Conservation (phyloP, 306 rosid genomes). For the Gleditsia sinensis region DNA sequence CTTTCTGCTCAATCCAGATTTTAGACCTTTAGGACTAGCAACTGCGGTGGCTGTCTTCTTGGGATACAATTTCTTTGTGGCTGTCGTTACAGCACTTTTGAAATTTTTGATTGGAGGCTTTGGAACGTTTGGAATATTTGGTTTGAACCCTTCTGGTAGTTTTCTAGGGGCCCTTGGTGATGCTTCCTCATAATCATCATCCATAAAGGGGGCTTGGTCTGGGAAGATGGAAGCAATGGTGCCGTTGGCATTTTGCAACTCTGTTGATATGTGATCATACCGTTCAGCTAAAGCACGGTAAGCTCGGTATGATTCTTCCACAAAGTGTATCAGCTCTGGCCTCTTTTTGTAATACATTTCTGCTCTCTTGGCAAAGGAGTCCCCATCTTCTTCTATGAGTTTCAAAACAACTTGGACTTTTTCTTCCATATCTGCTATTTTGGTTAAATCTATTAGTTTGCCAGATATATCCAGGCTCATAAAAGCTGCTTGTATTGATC, state of each 20-base stretch:
- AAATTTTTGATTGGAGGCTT: constrained; percentile 57
- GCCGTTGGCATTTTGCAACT: constrained; percentile 88
- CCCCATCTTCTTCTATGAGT: constrained; percentile 80
- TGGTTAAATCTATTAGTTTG: constrained; percentile 13
- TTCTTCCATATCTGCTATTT: constrained; percentile 85
- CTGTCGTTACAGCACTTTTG: constrained; percentile 42
- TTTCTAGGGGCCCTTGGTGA: constrained; percentile 45
- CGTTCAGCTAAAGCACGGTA: constrained; percentile 86
- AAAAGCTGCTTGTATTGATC: background rate
- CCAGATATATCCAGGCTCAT: constrained; percentile 3
- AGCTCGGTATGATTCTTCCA: constrained; percentile 76
- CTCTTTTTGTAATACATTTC: constrained; percentile 90
- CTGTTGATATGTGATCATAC: constrained; percentile 85
- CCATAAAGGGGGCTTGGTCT: constrained; percentile 82
- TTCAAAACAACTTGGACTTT: constrained; percentile 62
- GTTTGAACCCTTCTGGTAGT: constrained; percentile 39
- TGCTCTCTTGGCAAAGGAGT: constrained; percentile 88
- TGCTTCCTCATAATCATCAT: constrained; percentile 68
- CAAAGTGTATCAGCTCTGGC: constrained; percentile 77
- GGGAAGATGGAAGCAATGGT: constrained; percentile 83
- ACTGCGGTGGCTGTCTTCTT: constrained; percentile 34
- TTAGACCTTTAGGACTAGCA: constrained; percentile 25
- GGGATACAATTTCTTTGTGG: constrained; percentile 49
- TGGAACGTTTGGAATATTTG: constrained; percentile 57
- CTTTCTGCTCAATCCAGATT: constrained; percentile 70